phyloP scores from a whole-genome alignment of 305 asterid genomes.

The Rubia tinctorum region DNA sequence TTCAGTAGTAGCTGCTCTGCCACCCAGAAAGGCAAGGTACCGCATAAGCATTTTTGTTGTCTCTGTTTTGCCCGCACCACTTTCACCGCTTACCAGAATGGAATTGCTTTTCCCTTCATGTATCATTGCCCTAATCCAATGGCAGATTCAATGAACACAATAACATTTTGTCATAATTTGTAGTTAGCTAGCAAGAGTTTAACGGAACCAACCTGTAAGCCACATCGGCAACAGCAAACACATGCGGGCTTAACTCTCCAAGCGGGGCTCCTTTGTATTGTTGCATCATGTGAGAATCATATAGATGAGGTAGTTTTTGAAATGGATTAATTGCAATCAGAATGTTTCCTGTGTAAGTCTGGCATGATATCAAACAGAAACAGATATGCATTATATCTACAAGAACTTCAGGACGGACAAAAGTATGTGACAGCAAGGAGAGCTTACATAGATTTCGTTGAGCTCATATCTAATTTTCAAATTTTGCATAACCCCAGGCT shows the following conservation, averaged over 20 bases:
- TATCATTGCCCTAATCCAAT: constrained; percentile 79
- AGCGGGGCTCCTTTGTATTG: constrained; percentile 96
- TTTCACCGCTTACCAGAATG: constrained; percentile 96
- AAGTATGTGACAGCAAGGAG: constrained; percentile 15
- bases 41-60: constrained; percentile 99
- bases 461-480: constrained; percentile 92
- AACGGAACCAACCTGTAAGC: constrained; percentile 73
- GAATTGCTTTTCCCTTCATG: constrained; percentile 91
- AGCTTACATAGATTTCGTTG: constrained; percentile 86
- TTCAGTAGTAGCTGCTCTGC: constrained; percentile 92
- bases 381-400: constrained; percentile 21
- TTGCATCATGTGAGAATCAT: constrained; percentile 93
- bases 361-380: constrained; percentile 35
- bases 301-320: constrained; percentile 88
- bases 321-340: constrained; percentile 96
- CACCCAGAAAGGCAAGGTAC: constrained; percentile 94
- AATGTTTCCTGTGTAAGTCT: constrained; percentile 99
- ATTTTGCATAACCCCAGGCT: constrained; percentile 95
- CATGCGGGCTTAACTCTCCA: constrained; percentile 96
- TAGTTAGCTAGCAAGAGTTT: constrained; percentile 16
- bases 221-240: constrained; percentile 97
- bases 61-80: constrained; percentile 99
- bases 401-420: constrained; percentile 23
- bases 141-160: constrained; percentile 2
- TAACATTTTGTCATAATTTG: neutral